A percentile compares a stretch with the other conserved stretches of the same genome.
Evolutionary conservation across 1,284 basidiomycete species (phyloP).

Genomic region (Ganoderma lingzhi): DNA sequence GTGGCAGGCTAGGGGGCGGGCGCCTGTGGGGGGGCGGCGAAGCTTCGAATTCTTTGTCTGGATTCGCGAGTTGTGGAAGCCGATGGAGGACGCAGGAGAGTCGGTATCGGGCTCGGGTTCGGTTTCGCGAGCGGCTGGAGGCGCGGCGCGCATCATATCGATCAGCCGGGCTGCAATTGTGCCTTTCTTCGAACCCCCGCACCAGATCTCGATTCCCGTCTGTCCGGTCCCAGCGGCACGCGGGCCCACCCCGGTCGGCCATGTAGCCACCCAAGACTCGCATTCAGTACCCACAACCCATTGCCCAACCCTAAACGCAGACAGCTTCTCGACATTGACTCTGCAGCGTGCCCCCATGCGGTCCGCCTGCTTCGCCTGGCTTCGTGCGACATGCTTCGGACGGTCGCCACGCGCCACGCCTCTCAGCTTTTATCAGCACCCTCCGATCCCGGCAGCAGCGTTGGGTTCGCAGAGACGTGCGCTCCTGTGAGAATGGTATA

Average conservation of each 20-base stretch:
- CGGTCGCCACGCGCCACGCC: slow-evolving; percentile 17
- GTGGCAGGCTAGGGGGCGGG: neutral
- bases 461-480: slow-evolving; percentile 13
- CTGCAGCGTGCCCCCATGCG: slow-evolving; percentile 26
- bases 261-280: neutral
- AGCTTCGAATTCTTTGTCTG: neutral
- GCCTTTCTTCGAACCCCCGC: slow-evolving; percentile 28
- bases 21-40: neutral
- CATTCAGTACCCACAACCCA: neutral
- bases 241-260: slow-evolving; percentile 7
- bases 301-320: neutral
- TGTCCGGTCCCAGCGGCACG: slow-evolving; percentile 24
- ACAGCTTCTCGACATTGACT: neutral
- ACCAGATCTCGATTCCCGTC: slow-evolving; percentile 29
- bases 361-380: slow-evolving; percentile 30
- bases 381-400: slow-evolving; percentile 18
- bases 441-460: slow-evolving; percentile 17
- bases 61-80: slow-evolving; percentile 6
- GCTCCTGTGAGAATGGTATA: slow-evolving; percentile 25
- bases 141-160: slow-evolving; percentile 27
- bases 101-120: slow-evolving; percentile 12
- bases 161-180: slow-evolving; percentile 25
- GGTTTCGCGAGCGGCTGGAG: slow-evolving; percentile 7
- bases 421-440: slow-evolving; percentile 15
- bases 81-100: neutral